These are phyloP conservation scores for Melastoma malabathricum DNA, from an alignment of 345 rosid genomes.

Conservation along the genomic window DNA sequence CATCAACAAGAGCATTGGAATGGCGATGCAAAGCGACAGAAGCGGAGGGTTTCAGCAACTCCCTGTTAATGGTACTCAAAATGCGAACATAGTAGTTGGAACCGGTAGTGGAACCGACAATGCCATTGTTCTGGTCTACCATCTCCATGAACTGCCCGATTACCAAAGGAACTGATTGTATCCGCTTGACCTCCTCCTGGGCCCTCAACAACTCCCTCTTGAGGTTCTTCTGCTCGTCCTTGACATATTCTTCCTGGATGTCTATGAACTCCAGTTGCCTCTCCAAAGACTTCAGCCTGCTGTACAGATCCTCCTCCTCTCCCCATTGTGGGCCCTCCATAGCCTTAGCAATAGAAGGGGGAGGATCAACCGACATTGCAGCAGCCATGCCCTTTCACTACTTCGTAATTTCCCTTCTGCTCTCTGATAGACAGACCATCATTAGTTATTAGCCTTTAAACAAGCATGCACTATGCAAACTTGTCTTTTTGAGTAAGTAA, in stretches of 20 bases:
- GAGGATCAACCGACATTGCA: too few relatives aligned
- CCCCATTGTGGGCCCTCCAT: too few relatives aligned
- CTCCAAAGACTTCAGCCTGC: conserved; percentile 60
- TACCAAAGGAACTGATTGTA: conserved; percentile 91
- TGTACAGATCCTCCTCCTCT: conserved; percentile 84
- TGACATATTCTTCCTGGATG: conserved; percentile 89
- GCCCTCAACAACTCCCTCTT: conserved; percentile 84
- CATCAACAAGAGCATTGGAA: conserved; percentile 93
- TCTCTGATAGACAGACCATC: too few relatives aligned
- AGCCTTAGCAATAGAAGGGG: too few relatives aligned
- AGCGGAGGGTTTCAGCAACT: conserved; percentile 88
- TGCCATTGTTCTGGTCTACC: conserved; percentile 98
- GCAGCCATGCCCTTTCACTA: too few relatives aligned
- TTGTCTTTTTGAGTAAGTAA: too few relatives aligned
- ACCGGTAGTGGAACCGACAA: conserved; percentile 98
- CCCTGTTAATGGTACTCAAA: conserved; percentile 86
- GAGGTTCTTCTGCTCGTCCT: conserved; percentile 92
- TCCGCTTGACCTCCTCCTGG: conserved; percentile 95
- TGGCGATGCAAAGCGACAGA: conserved; percentile 98
- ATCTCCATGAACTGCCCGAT: conserved; percentile 99
- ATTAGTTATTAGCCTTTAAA: too few relatives aligned
- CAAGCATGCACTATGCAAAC: too few relatives aligned
- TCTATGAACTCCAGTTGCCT: conserved; percentile 86
- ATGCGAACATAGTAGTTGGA: conserved; percentile 92
- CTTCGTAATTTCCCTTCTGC: too few relatives aligned